These are phyloP conservation scores for Malassezia cuniculi DNA, from an alignment of 1,284 basidiomycete genomes.

Conservation along the genomic window DNA sequence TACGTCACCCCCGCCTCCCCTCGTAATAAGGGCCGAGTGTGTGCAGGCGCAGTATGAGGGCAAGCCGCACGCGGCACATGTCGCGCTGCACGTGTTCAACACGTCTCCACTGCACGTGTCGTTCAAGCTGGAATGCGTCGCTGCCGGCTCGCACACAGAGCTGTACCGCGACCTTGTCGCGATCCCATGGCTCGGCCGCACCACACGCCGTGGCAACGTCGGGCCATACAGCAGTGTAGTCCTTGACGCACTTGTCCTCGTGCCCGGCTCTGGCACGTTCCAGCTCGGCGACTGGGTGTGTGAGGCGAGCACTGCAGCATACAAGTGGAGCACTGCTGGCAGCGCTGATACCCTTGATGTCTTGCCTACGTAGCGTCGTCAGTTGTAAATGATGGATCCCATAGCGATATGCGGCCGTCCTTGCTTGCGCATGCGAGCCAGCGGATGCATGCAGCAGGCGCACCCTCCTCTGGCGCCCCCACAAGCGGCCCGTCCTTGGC, in stretches of 20 bases:
- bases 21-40: too few relatives aligned
- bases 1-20: too few relatives aligned
- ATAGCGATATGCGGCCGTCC: slow-evolving; percentile 13
- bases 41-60: too few relatives aligned
- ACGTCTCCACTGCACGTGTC: slow-evolving; percentile 1
- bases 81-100: slow-evolving; percentile 7
- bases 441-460: too few relatives aligned
- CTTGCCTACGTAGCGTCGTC: not conserved
- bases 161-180: too few relatives aligned
- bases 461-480: too few relatives aligned
- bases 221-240: not conserved
- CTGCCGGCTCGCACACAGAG: too few relatives aligned
- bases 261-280: slow-evolving; percentile 3
- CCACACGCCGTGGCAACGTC: not conserved
- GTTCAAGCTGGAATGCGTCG: too few relatives aligned
- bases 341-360: not conserved
- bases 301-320: not conserved
- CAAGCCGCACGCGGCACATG: not conserved
- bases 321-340: too few relatives aligned
- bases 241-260: not conserved
- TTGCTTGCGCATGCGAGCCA: slow-evolving; percentile 7
- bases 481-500: not conserved
- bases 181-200: slow-evolving; percentile 7
- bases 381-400: slow-evolving; percentile 4
- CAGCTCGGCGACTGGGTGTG: slow-evolving; percentile 8